These are phyloP conservation scores for Salix brachista DNA, from an alignment of 345 rosid genomes.

Conservation along the genomic window DNA sequence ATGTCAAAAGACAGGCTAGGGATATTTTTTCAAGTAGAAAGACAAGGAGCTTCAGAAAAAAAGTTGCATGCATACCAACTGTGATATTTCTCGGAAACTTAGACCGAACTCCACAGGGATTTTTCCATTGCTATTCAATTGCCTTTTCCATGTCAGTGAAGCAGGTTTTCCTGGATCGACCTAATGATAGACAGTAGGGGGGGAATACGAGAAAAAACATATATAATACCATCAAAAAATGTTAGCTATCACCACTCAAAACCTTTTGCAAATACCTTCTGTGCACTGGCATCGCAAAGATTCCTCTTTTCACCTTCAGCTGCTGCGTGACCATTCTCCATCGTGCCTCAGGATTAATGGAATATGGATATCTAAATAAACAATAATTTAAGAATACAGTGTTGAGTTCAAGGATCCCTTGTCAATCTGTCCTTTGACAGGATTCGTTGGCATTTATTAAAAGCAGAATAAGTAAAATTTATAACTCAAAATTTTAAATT, in stretches of 20 bases:
- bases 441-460: no score
- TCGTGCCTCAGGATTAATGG: not conserved
- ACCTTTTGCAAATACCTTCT: constrained; percentile 14
- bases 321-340: constrained; percentile 20
- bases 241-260: no score
- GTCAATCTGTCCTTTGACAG: no score
- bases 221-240: no score
- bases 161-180: constrained; percentile 41
- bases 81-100: constrained; percentile 39
- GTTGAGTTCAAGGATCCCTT: no score
- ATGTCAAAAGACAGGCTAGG: no score
- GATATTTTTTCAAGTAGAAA: not conserved
- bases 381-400: no score
- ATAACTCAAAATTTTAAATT: no score
- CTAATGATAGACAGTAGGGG: constrained; percentile 9
- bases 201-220: no score
- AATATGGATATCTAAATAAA: no score
- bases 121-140: constrained; percentile 34
- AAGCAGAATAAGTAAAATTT: no score
- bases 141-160: constrained; percentile 53
- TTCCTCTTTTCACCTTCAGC: constrained; percentile 8
- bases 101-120: constrained; percentile 37
- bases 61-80: constrained; percentile 41
- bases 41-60: not conserved
- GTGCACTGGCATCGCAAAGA: constrained; percentile 1